Evolutionary conservation across 176 grass and related monocot genomes (phyloP).

Genomic region (Luzula sylvatica): DNA sequence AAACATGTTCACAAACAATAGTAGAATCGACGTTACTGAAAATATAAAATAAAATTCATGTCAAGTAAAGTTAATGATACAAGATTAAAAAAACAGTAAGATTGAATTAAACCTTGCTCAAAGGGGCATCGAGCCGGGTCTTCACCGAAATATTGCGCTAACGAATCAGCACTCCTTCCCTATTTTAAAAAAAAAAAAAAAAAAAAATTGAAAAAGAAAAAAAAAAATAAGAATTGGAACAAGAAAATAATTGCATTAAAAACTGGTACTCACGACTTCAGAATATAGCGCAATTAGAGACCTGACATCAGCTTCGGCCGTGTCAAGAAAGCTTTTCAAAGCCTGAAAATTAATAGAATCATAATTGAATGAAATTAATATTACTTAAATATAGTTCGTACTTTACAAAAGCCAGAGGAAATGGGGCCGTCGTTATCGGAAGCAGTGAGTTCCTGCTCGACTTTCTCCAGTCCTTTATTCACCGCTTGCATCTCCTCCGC

Average conservation of each 20-base stretch:
- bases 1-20: constrained; percentile 91
- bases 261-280: constrained; percentile 68
- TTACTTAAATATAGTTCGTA: constrained; percentile 22
- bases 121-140: constrained; percentile 95
- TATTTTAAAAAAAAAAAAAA: constrained; percentile 21
- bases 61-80: constrained; percentile 16
- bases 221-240: constrained; percentile 9
- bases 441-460: constrained; percentile 81
- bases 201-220: neutral
- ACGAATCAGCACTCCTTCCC: constrained; percentile 96
- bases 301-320: constrained; percentile 91
- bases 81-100: neutral
- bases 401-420: constrained; percentile 60
- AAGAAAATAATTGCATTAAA: neutral
- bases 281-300: constrained; percentile 90
- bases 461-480: constrained; percentile 97
- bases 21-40: constrained; percentile 93
- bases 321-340: constrained; percentile 85
- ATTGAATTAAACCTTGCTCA: constrained; percentile 64
- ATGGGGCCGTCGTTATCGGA: constrained; percentile 68
- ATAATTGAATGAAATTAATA: neutral
- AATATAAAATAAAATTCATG: constrained; percentile 22
- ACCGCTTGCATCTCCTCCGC: constrained; percentile 98
- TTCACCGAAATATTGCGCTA: constrained; percentile 99
- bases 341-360: constrained; percentile 35